These are phyloP conservation scores for Phytophthora vignae DNA, from an alignment of 352 stramenopile species.

Conservation along the genomic window DNA sequence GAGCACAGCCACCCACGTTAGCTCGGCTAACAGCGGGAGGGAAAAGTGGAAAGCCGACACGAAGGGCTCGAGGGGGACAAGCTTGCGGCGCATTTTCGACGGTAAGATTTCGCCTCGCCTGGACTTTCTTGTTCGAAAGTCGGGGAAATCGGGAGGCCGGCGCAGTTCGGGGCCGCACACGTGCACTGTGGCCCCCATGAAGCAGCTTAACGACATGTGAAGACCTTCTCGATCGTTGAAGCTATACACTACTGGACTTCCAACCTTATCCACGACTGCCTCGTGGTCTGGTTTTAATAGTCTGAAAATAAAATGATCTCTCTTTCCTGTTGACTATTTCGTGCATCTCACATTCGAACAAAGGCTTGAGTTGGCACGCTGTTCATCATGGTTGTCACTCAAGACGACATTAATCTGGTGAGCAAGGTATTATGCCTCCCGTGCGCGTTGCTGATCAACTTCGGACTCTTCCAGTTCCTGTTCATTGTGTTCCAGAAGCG, in stretches of 20 bases:
- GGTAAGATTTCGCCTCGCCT: constrained; percentile 7
- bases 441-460: constrained; percentile 22
- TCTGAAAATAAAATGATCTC: neutral
- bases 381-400: neutral
- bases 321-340: no score
- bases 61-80: constrained; percentile 13
- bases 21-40: constrained; percentile 10
- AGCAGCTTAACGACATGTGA: neutral
- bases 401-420: constrained; percentile 4
- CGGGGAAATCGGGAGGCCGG: constrained; percentile 20
- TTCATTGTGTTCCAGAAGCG: constrained; percentile 16
- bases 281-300: neutral
- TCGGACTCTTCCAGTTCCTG: constrained; percentile 28
- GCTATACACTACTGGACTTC: neutral
- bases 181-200: constrained; percentile 7
- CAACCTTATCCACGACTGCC: constrained; percentile 5
- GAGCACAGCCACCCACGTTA: neutral
- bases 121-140: constrained; percentile 5
- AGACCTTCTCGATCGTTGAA: neutral
- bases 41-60: neutral
- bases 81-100: constrained; percentile 27
- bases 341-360: neutral
- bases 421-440: constrained; percentile 21
- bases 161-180: constrained; percentile 8
- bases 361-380: neutral